Percentiles rank a stretch among this genome's conserved stretches.
Conservation (phyloP, 1,284 basidiomycete genomes). For the Naganishia liquefaciens region DNA sequence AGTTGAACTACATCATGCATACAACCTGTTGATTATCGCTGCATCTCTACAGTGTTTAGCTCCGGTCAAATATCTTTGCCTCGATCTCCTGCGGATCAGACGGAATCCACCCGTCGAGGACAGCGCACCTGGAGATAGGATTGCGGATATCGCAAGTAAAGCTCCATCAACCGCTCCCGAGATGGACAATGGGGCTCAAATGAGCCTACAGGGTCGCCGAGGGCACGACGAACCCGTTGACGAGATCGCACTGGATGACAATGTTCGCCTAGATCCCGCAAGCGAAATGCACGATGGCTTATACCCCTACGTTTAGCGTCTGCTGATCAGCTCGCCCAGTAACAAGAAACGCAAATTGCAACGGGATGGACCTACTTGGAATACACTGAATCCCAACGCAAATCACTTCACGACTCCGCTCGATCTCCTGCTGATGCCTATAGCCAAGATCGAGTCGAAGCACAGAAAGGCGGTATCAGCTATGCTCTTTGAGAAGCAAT, state of each 20-base stretch:
- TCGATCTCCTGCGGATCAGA: conserved; percentile 10
- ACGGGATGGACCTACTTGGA: not conserved
- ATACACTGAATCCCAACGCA: not conserved
- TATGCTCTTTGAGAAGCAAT: not conserved
- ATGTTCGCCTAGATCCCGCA: no score
- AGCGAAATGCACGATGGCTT: not conserved
- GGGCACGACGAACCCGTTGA: no score
- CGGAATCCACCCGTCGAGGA: not conserved
- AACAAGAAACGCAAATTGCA: conserved; percentile 9
- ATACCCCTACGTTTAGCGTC: not conserved
- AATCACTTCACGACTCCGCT: not conserved
- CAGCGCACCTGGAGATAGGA: not conserved
- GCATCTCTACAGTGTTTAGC: conserved; percentile 5
- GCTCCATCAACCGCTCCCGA: no score
- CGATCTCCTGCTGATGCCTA: conserved; percentile 1
- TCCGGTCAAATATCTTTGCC: conserved; percentile 9
- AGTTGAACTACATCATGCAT: not conserved
- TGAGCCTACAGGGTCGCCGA: no score
- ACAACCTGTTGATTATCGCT: not conserved
- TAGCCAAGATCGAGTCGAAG: conserved; percentile 16
- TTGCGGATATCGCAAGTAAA: no score
- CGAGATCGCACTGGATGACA: no score
- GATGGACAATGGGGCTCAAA: no score
- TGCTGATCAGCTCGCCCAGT: not conserved
- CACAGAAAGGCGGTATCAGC: conserved; percentile 4